These are phyloP conservation scores for Chalciporus piperatus DNA, from an alignment of 768 basidiomycete genomes.

Conservation along the genomic window DNA sequence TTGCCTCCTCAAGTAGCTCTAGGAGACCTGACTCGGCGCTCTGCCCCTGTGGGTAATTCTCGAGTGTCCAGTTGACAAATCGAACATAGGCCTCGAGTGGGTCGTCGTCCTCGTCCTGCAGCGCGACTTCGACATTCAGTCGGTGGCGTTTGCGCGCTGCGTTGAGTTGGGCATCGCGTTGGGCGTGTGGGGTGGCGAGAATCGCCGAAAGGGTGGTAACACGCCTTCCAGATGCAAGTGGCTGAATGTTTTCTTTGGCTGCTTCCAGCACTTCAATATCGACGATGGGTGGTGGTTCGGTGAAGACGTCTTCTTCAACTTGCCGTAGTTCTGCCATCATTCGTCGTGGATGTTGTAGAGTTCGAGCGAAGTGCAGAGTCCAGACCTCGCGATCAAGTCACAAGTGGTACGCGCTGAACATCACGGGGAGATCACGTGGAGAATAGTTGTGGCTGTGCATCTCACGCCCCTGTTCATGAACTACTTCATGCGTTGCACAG, in stretches of 20 bases:
- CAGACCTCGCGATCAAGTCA: not conserved
- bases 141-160: conserved; percentile 64
- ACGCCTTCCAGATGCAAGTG: conserved; percentile 73
- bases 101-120: conserved; percentile 75
- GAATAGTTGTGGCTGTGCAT: not conserved
- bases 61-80: conserved; percentile 89
- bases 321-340: conserved; percentile 18
- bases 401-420: conserved; percentile 14
- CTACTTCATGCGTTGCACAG: too few relatives aligned
- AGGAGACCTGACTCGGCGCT: conserved; percentile 88
- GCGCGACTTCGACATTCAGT: conserved; percentile 66
- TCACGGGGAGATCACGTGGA: conserved; percentile 23
- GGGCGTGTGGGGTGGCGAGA: conserved; percentile 72
- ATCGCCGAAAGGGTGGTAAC: conserved; percentile 75
- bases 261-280: conserved; percentile 82
- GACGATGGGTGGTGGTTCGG: conserved; percentile 49
- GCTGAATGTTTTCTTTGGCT: conserved; percentile 85
- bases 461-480: too few relatives aligned
- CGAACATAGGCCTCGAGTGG: conserved; percentile 83
- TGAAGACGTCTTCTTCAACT: conserved; percentile 43
- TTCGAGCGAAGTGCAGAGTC: not conserved
- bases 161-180: conserved; percentile 67
- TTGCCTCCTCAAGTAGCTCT: conserved; percentile 90
- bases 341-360: not conserved
- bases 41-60: conserved; percentile 92